These are phyloP conservation scores for Stropharia rugosoannulata DNA, from an alignment of 768 basidiomycete species.

Conservation along the genomic window DNA sequence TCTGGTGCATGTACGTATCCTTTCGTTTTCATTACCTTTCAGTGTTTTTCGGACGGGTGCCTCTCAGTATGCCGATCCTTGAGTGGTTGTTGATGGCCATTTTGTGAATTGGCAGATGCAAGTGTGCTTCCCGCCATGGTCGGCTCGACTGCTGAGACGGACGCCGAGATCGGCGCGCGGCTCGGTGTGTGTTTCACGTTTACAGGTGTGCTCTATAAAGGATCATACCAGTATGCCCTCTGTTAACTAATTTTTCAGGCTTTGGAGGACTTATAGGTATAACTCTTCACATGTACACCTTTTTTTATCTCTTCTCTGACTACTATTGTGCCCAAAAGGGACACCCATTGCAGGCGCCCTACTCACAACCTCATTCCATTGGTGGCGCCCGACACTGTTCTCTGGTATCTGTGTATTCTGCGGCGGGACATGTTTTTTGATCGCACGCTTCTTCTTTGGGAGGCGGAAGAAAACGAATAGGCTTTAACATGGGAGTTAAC, in stretches of 20 bases:
- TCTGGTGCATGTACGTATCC: conserved; percentile 39
- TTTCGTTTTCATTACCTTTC: not conserved
- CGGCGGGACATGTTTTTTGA: conserved; percentile 28
- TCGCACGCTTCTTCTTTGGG: conserved; percentile 24
- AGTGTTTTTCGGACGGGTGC: no score
- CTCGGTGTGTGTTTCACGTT: conserved; percentile 51
- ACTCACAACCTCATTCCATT: conserved; percentile 47
- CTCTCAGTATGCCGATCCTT: not conserved
- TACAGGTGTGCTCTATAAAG: conserved; percentile 32
- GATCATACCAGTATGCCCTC: conserved; percentile 4
- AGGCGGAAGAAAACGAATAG: conserved; percentile 24
- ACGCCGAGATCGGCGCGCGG: conserved; percentile 54
- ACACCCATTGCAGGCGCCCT: conserved; percentile 60
- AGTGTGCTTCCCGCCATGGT: conserved; percentile 46
- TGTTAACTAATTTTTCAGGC: conserved; percentile 25
- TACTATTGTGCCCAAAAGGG: conserved; percentile 28
- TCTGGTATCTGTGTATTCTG: conserved; percentile 38
- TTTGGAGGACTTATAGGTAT: conserved; percentile 41
- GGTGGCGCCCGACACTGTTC: conserved; percentile 61
- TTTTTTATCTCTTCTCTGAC: not conserved
- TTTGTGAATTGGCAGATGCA: conserved; percentile 4
- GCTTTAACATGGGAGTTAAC: conserved; percentile 2
- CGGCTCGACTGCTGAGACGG: conserved; percentile 38
- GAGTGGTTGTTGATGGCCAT: conserved; percentile 4
- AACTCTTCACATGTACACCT: not conserved